Base-by-base conservation (phyloP, 306 rosid genomes). In the Lathyrus sativus region DNA sequence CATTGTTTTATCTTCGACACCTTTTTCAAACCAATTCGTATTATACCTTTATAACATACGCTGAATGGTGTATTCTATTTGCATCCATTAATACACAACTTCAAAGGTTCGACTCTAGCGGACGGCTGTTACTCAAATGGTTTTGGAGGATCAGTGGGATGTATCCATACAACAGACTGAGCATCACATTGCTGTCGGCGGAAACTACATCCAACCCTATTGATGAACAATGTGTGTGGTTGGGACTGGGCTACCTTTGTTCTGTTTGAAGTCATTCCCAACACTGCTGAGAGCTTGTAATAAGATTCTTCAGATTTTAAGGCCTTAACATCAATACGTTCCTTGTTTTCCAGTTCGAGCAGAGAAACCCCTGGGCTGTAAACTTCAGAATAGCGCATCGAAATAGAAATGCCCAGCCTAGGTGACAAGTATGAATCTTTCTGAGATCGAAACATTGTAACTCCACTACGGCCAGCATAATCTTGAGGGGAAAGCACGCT, bases 401-500 rank as follows among this genome's bases (percentile, higher is more conserved):
- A 88, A 88, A 90, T 86, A 12, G 97, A 79, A 82, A 93, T 81
- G 69, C 99, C 99, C 67, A 93, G 86, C 80, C 99, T 83, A 35
- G 96, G 82, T 63, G 96, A 88, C 28, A 84, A 65, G 85, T 74
- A 70, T 28, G 85, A 53, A 79, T 90, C 98, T 70, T 86, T 92
- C 68, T 87, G 91, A 71, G 96, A 89, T 51, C 85, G 82, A 78
- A 88, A 92, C 80, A 83, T 75, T 8, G 80, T 38, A 70, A 59
- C 76, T 37, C 96, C 96, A 60, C 87, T 85, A 57, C 85, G 92
- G 41, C 87, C 74, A 57, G 79, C 82, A 74, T 84, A 85, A 76
- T 90, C 90, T 74, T 88, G 99, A 15, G 99, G 96, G 53, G 99
- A 93, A 74, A 93, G 90, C 99, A 93, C 90, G 75, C 86, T 83